These are phyloP conservation scores for Ceratopteris richardii DNA, from an alignment of 75 land plant species.

Conservation along the genomic window DNA sequence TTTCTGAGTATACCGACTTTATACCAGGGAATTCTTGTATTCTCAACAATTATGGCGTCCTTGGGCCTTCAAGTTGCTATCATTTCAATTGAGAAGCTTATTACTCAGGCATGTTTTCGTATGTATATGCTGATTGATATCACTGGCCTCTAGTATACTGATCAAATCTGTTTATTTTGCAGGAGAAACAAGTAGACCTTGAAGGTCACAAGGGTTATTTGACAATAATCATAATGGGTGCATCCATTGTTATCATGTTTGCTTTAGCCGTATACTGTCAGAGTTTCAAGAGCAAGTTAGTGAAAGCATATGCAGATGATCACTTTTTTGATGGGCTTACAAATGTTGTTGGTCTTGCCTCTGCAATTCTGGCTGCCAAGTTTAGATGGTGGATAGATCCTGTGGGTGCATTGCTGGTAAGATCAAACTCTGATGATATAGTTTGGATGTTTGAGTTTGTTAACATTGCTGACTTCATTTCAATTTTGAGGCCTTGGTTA, in stretches of 20 bases:
- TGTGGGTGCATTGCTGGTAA: conserved; percentile 18
- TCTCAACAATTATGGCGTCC: conserved; percentile 29
- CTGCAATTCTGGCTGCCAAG: conserved; percentile 15
- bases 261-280: conserved; percentile 12
- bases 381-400: conserved; percentile 29
- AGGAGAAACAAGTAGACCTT: conserved; percentile 13
- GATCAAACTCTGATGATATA: background rate
- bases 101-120: conserved; percentile 6
- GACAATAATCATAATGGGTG: conserved; percentile 23
- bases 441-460: background rate
- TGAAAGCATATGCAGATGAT: conserved; percentile 24
- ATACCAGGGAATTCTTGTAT: conserved; percentile 20
- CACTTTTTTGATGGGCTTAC: conserved; percentile 28
- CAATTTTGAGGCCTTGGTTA: no score
- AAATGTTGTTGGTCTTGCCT: conserved; percentile 18
- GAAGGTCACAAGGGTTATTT: conserved; percentile 8
- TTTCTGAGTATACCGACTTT: background rate
- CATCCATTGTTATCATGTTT: conserved; percentile 11
- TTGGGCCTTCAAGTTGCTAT: conserved; percentile 17
- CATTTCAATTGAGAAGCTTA: conserved; percentile 7
- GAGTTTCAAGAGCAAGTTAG: conserved; percentile 14
- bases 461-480: no score
- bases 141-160: background rate
- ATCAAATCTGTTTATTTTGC: background rate
- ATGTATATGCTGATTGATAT: background rate